Evolutionary conservation across 495 filamentous ascomycete species (phyloP).

Genomic region (Umbilicaria muhlenbergii): DNA sequence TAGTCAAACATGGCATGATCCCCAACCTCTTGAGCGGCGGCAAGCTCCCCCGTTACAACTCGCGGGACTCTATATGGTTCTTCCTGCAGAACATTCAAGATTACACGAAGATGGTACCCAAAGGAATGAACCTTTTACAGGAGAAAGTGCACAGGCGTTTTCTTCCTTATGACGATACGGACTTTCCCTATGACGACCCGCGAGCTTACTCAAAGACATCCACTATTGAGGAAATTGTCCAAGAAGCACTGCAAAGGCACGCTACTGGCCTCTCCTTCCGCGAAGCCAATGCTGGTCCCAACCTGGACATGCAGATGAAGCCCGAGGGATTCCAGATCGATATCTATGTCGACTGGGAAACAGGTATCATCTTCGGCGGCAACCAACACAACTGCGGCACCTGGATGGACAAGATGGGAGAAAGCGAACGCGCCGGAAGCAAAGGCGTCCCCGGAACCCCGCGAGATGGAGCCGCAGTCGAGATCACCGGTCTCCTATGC

Average conservation of each 20-base stretch:
- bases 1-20: slow-evolving; percentile 97
- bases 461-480: slow-evolving; percentile 84
- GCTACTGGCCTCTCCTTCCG: slow-evolving; percentile 77
- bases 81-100: slow-evolving; percentile 91
- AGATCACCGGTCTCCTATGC: slow-evolving; percentile 86
- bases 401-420: slow-evolving; percentile 99
- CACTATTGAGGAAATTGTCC: slow-evolving; percentile 74
- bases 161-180: slow-evolving; percentile 86
- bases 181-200: slow-evolving; percentile 65
- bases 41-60: slow-evolving; percentile 87
- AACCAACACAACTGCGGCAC: slow-evolving; percentile 93
- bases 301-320: slow-evolving; percentile 86
- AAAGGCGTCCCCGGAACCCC: slow-evolving; percentile 96
- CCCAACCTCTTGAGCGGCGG: slow-evolving; percentile 85
- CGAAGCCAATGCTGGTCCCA: slow-evolving; percentile 84
- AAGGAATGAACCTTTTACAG: slow-evolving; percentile 58
- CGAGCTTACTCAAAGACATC: slow-evolving; percentile 74
- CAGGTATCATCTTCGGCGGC: slow-evolving; percentile 84
- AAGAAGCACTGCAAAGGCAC: slow-evolving; percentile 85
- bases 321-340: slow-evolving; percentile 82
- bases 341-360: slow-evolving; percentile 82
- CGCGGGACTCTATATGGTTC: slow-evolving; percentile 95
- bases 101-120: slow-evolving; percentile 68
- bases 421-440: slow-evolving; percentile 74
- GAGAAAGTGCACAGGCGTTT: slow-evolving; percentile 76